These are phyloP conservation scores for Lactarius tabidus DNA, from an alignment of 768 basidiomycete species.

Conservation along the genomic window DNA sequence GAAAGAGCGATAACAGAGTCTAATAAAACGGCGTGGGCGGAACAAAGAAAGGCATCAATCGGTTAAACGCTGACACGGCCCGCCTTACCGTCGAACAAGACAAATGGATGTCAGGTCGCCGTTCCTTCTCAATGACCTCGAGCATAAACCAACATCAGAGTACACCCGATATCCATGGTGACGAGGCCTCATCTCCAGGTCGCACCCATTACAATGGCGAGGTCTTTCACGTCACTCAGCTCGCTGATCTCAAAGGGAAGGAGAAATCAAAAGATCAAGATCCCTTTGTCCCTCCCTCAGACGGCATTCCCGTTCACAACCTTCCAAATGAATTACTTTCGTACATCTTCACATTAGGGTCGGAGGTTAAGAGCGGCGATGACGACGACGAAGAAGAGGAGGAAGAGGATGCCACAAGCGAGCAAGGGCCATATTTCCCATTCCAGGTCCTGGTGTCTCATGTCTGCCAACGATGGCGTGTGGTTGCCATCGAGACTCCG, in stretches of 20 bases:
- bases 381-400: slow-evolving; percentile 25
- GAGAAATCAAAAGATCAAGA: not conserved
- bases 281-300: slow-evolving; percentile 1
- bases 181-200: not conserved
- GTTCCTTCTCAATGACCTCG: slow-evolving; percentile 5
- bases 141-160: not conserved
- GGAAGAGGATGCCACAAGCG: slow-evolving; percentile 23
- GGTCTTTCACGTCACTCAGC: not conserved
- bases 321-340: slow-evolving; percentile 59
- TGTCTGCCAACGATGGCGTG: slow-evolving; percentile 59
- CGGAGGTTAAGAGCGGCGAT: slow-evolving; percentile 28
- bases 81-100: not conserved
- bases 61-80: not conserved
- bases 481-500: slow-evolving; percentile 47
- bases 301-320: slow-evolving; percentile 34
- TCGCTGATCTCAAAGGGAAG: slow-evolving; percentile 3
- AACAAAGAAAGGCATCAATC: too few species aligned
- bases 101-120: too few species aligned
- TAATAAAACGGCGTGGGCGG: too few species aligned
- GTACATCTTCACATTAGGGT: slow-evolving; percentile 35
- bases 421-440: slow-evolving; percentile 25
- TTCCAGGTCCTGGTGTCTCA: slow-evolving; percentile 59
- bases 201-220: not conserved
- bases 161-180: not conserved
- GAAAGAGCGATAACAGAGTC: too few species aligned